Base-by-base conservation (phyloP, 805 yeast genomes). In the Crinitomyces ghanaensis region DNA sequence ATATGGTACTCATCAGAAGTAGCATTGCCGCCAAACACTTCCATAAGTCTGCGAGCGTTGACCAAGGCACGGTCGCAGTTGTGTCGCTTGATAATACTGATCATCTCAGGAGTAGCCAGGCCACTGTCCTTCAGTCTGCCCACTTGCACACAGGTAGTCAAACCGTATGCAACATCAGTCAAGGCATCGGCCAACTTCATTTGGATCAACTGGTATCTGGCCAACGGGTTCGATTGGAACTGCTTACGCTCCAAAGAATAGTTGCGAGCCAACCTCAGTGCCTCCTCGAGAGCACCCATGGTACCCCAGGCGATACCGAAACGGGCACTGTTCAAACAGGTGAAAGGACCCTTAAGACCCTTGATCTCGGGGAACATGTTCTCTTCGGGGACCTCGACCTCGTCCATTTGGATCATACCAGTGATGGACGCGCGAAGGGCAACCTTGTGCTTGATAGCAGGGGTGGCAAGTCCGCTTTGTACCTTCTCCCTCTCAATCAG, bases 21-120 rank as follows among this genome's bases (percentile, higher is more conserved):
- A 12, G 59, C 67, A 31, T 62, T 63, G n/a, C 67, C 67, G 5
- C 66, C 66, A 38, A 62, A 61, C 13, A 62, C 50, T 41, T 62
- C 66, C 66, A 60, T 59, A 25, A 62, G 45, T 13, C 44, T 37
- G 22, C 18, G 8, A 12, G 63, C 29, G 35, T 56, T 49, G 19
- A 42, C 50, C 19, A 62, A 49, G 11, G 67, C 62, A 5, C 62
- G 49, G 39, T 62, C 67, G 32, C 63, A 57, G 51, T 63, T 62
- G 31, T 60, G 65, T 22, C 65, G 51, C 46, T 62, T 62, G 43
- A 63, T 56, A 59, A 62, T 49, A 29, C 57, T 48, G 42, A 63
- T 62, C 65, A 59, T 56, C 38, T 59, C 65, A n/a, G 66, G 67
- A 13, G 63, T 43, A 16, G 46, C 52, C 16, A 42, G 32, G 17